Conservation (phyloP, 768 basidiomycete species). For the Cystoderma amianthinum region DNA sequence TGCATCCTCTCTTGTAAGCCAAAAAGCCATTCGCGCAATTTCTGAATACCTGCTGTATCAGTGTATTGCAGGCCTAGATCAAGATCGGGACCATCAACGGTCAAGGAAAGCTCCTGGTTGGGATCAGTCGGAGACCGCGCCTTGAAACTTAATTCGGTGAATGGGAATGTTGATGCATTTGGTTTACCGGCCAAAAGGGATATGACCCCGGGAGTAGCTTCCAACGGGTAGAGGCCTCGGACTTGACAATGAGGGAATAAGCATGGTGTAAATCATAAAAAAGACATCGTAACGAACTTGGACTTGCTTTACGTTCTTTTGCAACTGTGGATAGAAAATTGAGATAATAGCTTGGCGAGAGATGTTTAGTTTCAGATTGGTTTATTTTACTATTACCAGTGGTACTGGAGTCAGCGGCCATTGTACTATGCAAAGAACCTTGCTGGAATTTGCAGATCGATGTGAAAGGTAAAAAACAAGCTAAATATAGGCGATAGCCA, state of each 20-base stretch:
- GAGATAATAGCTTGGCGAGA: slow-evolving; percentile 50
- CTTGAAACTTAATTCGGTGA: slow-evolving; percentile 70
- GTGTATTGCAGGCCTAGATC: slow-evolving; percentile 70
- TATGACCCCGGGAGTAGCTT: slow-evolving; percentile 70
- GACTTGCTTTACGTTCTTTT: slow-evolving; percentile 54
- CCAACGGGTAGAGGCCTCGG: slow-evolving; percentile 68
- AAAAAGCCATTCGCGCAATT: slow-evolving; percentile 61
- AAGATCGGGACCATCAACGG: slow-evolving; percentile 53
- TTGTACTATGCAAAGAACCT: no score
- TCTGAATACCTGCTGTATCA: slow-evolving; percentile 59
- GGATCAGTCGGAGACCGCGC: slow-evolving; percentile 43
- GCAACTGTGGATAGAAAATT: slow-evolving; percentile 56
- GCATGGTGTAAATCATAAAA: not conserved
- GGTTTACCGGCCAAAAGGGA: slow-evolving; percentile 90
- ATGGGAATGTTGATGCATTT: slow-evolving; percentile 86
- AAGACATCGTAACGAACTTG: slow-evolving; percentile 36
- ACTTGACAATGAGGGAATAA: slow-evolving; percentile 27
- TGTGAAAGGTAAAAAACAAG: no score
- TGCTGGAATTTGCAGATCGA: no score
- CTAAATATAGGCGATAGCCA: no score
- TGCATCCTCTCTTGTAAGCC: slow-evolving; percentile 70
- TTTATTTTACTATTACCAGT: not conserved
- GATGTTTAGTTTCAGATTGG: slow-evolving; percentile 16
- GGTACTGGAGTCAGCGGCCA: not conserved
- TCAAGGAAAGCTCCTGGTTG: slow-evolving; percentile 38